A percentile compares a stretch with the other conserved stretches of the same genome.
These are phyloP conservation scores for Ophiostoma sp. DNA, from an alignment of 2,329 filamentous ascomycete genomes.

Conservation along the genomic window DNA sequence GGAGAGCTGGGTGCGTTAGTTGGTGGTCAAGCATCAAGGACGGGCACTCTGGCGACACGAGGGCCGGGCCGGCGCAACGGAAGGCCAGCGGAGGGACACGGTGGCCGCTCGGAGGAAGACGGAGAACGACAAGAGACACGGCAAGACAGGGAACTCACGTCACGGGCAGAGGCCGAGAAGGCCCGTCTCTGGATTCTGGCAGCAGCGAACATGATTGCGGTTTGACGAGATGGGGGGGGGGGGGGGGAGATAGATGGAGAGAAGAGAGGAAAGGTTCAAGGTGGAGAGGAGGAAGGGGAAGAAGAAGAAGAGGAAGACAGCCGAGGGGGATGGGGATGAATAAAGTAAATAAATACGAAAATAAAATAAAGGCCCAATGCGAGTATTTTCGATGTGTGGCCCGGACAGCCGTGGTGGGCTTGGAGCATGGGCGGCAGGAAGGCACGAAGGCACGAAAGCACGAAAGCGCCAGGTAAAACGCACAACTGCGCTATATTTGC, in stretches of 20 bases:
- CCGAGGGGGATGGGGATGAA: constrained; percentile 5
- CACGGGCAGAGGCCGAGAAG: constrained; percentile 72
- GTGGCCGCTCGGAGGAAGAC: background rate
- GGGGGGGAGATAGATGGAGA: background rate
- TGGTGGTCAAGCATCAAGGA: background rate
- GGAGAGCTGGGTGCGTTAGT: constrained; percentile 54
- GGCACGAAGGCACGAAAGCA: constrained; percentile 5
- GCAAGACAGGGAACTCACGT: constrained; percentile 50
- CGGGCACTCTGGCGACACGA: too few relatives aligned
- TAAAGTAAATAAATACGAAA: constrained; percentile 1
- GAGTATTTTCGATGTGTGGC: constrained; percentile 8
- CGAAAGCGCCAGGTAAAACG: constrained; percentile 2
- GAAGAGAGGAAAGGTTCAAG: constrained; percentile 11
- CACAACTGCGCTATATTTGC: constrained; percentile 18
- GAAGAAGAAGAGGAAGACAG: constrained; percentile 18
- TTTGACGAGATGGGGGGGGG: constrained; percentile 15
- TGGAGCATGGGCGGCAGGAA: background rate
- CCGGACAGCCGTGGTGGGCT: background rate
- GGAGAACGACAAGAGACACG: background rate
- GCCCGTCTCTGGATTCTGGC: constrained; percentile 67
- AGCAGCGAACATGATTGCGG: constrained; percentile 67
- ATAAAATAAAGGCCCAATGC: background rate
- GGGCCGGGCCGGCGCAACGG: too few relatives aligned
- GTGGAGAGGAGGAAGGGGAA: constrained; percentile 13
- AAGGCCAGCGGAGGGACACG: too few relatives aligned